Evolutionary conservation across 176 grass and related monocot species (phyloP).

Genomic region (Juncus effusus): DNA sequence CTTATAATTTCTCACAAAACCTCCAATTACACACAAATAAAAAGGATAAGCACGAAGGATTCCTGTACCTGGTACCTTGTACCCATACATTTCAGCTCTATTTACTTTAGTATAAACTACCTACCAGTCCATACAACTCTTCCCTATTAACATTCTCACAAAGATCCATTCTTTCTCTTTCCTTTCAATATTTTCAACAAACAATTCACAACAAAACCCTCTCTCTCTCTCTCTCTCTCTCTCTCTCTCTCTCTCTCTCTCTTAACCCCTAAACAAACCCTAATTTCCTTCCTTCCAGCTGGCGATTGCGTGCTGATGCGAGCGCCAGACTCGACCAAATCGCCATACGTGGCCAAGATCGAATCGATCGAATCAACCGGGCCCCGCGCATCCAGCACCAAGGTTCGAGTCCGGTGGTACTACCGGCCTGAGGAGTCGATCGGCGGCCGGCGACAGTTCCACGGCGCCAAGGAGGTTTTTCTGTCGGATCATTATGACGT

Average conservation of each 20-base stretch:
- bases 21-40: background rate
- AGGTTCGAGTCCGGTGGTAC: slow-evolving; percentile 85
- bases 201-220: background rate
- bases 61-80: too few species aligned
- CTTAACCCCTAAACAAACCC: slow-evolving; percentile 30
- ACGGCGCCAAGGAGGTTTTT: slow-evolving; percentile 80
- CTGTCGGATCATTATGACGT: slow-evolving; percentile 94
- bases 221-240: background rate
- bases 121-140: too few species aligned
- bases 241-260: background rate
- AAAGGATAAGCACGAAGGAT: background rate
- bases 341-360: slow-evolving; percentile 66
- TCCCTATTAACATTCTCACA: too few species aligned
- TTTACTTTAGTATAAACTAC: too few species aligned
- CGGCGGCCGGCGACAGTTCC: slow-evolving; percentile 70
- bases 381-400: slow-evolving; percentile 64
- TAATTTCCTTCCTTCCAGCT: slow-evolving; percentile 42
- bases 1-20: background rate
- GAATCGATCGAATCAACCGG: slow-evolving; percentile 70
- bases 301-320: slow-evolving; percentile 76
- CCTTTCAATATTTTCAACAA: background rate
- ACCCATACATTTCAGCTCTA: too few species aligned
- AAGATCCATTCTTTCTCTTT: background rate
- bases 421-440: slow-evolving; percentile 95
- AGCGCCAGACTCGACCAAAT: slow-evolving; percentile 52